Conservation (phyloP, 768 basidiomycete genomes). For the Hydnomerulius pinastri region DNA sequence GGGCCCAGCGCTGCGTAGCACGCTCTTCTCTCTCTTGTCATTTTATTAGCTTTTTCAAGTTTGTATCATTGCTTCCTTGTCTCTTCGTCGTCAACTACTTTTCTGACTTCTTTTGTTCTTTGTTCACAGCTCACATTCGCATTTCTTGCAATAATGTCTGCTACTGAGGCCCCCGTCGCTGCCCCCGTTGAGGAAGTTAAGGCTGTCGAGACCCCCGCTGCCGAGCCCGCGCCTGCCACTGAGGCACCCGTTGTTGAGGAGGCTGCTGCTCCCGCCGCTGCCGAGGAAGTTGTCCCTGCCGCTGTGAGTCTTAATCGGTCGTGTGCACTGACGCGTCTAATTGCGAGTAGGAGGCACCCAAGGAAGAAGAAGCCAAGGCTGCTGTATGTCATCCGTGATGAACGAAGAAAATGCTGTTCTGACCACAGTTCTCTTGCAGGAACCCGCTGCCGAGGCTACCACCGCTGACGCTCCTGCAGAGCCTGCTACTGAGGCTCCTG, state of each 20-base stretch:
- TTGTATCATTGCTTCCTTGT: slow-evolving; percentile 24
- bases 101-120: slow-evolving; percentile 18
- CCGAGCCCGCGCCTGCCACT: slow-evolving; percentile 32
- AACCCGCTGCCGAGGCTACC: slow-evolving; percentile 35
- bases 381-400: slow-evolving; percentile 32
- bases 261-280: slow-evolving; percentile 30
- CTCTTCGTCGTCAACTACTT: slow-evolving; percentile 2
- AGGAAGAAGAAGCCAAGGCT: slow-evolving; percentile 41
- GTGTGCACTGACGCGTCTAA: slow-evolving; percentile 2
- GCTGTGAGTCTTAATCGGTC: slow-evolving; percentile 31
- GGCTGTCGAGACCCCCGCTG: slow-evolving; percentile 41
- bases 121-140: slow-evolving; percentile 52
- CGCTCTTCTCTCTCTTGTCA: slow-evolving; percentile 61
- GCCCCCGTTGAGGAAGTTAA: slow-evolving; percentile 56
- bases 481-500: slow-evolving; percentile 29
- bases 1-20: slow-evolving; percentile 57
- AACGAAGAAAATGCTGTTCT: no score
- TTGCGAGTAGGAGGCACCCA: slow-evolving; percentile 39
- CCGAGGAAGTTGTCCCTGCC: slow-evolving; percentile 36
- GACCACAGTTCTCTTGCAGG: slow-evolving; percentile 35
- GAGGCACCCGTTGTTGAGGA: slow-evolving; percentile 30
- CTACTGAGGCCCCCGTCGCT: slow-evolving; percentile 58
- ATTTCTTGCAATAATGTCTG: slow-evolving; percentile 79
- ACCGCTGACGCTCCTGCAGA: slow-evolving; percentile 23
- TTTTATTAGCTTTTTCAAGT: slow-evolving; percentile 55